Evolutionary conservation across 2,329 filamentous ascomycete species (phyloP), one percentile per base, ranked within the genome.

Genomic region (Botryotinia convoluta): DNA sequence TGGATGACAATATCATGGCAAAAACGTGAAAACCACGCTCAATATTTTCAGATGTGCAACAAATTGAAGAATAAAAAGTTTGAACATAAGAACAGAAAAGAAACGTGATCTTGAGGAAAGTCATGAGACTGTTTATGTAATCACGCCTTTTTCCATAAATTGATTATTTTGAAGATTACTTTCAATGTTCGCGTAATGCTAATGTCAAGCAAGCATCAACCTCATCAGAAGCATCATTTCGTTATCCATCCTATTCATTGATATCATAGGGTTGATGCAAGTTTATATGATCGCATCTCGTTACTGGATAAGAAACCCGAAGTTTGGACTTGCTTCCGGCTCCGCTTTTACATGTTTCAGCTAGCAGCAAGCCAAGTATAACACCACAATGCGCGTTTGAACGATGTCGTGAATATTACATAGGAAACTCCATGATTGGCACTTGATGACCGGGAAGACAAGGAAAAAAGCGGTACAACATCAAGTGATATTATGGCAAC

Each of bases 21-120:
- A 69, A 72, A 72, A 72, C 71, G 71, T 72, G 71, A 72, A 69
- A 69, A 64, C 71, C 71, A 72, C 71, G 71, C 71, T 72, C 51
- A 32, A 20, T 51, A 48, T 51, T 48, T 63, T 48, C 8, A 72
- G 71, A 72, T n/a, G 63, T 61, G 71, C 71, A 72, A 72, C 71
- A 72, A 71, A 69, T 54, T 16, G 22, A 48, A 26, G 20, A 44
- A 22, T 26, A 2, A 10, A 26, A 61, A 14, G 59, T 61, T 61
- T 5, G 22, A n/a, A 35, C 29, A 4, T 29, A 22, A 29, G 16
- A 57, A 29, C n/a, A 57, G 51, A 57, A 57, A 18, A 57, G 51
- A 44, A 32, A 39, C 16, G 45, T 54, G 45, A 57, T 42, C 51
- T 39, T 16, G 16, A 18, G 9, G 26, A n/a, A 39, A 14, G 45